Evolutionary conservation across 495 filamentous ascomycete species (phyloP).

Genomic region (Lophiotrema nucula): DNA sequence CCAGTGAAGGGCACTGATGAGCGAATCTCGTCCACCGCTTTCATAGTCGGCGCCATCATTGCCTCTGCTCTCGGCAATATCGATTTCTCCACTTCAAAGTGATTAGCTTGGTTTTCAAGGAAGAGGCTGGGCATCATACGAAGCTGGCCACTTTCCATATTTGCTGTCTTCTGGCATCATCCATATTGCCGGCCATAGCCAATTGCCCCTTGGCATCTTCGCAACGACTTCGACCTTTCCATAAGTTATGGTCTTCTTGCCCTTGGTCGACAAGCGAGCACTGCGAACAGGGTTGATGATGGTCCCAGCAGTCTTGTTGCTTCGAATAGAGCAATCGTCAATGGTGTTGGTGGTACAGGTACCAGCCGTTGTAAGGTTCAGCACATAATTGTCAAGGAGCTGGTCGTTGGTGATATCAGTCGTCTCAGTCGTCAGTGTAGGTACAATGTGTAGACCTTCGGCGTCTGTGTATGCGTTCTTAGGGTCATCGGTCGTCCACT

Average conservation of each 20-base stretch:
- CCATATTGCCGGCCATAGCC: constrained; percentile 50
- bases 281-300: constrained; percentile 46
- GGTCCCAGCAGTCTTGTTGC: constrained; percentile 41
- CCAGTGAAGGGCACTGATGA: constrained; percentile 36
- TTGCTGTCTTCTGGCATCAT: constrained; percentile 41
- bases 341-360: constrained; percentile 39
- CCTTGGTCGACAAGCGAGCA: constrained; percentile 45
- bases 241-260: constrained; percentile 44
- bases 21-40: constrained; percentile 29
- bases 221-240: constrained; percentile 48
- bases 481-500: constrained; percentile 47
- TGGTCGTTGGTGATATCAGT: constrained; percentile 41
- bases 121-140: background rate
- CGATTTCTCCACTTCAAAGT: constrained; percentile 29
- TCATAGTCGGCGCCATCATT: constrained; percentile 29
- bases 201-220: constrained; percentile 46
- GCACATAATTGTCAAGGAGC: constrained; percentile 33
- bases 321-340: constrained; percentile 35
- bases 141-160: constrained; percentile 34
- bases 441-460: constrained; percentile 48
- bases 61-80: constrained; percentile 37
- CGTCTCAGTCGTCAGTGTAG: constrained; percentile 46
- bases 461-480: constrained; percentile 45
- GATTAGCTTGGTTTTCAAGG: background rate
- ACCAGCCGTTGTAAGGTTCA: constrained; percentile 44